Conservation (phyloP, 305 asterid species). For the Fraxinus latifolia region DNA sequence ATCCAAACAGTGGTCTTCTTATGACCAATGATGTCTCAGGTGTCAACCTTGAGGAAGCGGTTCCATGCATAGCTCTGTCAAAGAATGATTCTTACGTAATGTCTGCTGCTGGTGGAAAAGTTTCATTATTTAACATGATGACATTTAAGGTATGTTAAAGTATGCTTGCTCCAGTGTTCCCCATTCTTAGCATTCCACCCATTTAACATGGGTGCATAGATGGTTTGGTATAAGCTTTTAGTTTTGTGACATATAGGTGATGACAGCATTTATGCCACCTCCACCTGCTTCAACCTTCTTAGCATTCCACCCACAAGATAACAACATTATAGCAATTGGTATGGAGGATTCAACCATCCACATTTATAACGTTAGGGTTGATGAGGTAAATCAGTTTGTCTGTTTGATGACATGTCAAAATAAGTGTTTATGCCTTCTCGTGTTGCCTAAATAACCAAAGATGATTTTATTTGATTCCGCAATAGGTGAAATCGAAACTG, state of each 20-base stretch:
- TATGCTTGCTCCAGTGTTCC: not conserved
- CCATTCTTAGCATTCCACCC: not conserved
- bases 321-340: slow-evolving; percentile 77
- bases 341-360: slow-evolving; percentile 86
- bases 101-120: slow-evolving; percentile 88
- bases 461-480: slow-evolving; percentile 15
- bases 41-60: slow-evolving; percentile 70
- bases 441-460: slow-evolving; percentile 5
- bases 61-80: slow-evolving; percentile 82
- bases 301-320: slow-evolving; percentile 85
- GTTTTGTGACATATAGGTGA: slow-evolving; percentile 40
- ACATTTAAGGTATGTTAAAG: slow-evolving; percentile 57
- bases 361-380: slow-evolving; percentile 70
- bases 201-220: not conserved
- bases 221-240: slow-evolving; percentile 7
- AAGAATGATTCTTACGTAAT: slow-evolving; percentile 82
- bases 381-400: slow-evolving; percentile 40
- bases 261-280: slow-evolving; percentile 90
- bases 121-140: slow-evolving; percentile 84
- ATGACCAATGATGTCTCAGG: slow-evolving; percentile 70
- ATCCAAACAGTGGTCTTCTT: slow-evolving; percentile 80
- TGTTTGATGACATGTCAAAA: not conserved
- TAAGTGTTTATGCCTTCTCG: not conserved
- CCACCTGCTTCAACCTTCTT: slow-evolving; percentile 79
- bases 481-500: slow-evolving; percentile 67